Base-by-base conservation (phyloP, 768 basidiomycete genomes). In the Trametes cingulata region DNA sequence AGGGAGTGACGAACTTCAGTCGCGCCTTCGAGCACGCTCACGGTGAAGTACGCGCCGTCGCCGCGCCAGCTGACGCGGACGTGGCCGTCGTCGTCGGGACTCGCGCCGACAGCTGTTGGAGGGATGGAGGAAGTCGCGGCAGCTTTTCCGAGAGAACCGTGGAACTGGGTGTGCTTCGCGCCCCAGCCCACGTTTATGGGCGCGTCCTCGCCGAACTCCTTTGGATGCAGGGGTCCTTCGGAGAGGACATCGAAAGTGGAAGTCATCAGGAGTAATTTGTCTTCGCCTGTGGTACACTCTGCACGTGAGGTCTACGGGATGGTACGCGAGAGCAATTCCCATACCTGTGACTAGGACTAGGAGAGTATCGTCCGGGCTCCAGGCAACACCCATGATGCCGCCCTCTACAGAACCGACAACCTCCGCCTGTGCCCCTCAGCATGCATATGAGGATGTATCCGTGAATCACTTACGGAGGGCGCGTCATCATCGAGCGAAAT, bases 181-280 rank as follows among this genome's bases (percentile, higher is more conserved):
- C 97, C 97, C 97, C 97, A 99, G 15, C 97, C 97, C 60, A 98
- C 93, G 67, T 95, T 93, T 68, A 98, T 93, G 2, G 91, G 92
- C 24, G 87, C 84, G 71, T 94, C 94, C 82, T 95, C 88, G 39
- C 96, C 97, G 66, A 95, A 95, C 42, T 92, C 90, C 39, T 76
- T 71, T 0, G 85, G 82, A 63, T 90, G 83, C 1, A 98, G 73
- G 0, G 85, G 82, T 5, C 80, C 77, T 68, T 98, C 97, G 43
- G 87, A 89, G 22, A 98, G 77, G 14, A 95, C 85, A 62, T 97
- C 94, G 72, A 98, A 95, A 15, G 85, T 83, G 8, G 87, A 83
- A 2, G 92, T 93, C 90, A 98, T 93, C 40, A 94, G 76, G 46
- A 97, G 84, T 19, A 98, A 78, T 65, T 91, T 92, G 58, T 85